A percentile compares a stretch with the other conserved stretches of the same genome.
Evolutionary conservation across 352 stramenopile species (phyloP).

Genomic region (Phytophthora ramorum): DNA sequence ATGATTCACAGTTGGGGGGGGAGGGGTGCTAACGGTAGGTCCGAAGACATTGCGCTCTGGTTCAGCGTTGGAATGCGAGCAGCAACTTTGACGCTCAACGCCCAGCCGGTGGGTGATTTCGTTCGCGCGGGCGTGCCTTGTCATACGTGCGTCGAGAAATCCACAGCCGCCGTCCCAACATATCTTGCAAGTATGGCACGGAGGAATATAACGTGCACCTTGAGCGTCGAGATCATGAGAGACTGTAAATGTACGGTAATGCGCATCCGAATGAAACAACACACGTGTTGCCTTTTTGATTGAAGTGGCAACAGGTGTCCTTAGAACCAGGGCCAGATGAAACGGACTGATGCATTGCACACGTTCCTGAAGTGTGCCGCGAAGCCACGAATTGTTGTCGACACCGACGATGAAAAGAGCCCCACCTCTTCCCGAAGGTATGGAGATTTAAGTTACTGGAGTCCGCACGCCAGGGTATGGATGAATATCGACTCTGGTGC

Average conservation of each 20-base stretch:
- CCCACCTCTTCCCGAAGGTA: not conserved
- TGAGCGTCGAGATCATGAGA: not conserved
- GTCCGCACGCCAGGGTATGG: too few species aligned
- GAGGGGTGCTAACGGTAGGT: too few species aligned
- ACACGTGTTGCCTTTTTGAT: not conserved
- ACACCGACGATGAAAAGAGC: not conserved
- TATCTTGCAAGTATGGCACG: not conserved
- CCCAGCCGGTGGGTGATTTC: conserved; percentile 2
- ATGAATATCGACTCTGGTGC: too few species aligned
- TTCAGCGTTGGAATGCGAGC: not conserved
- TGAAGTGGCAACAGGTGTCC: conserved; percentile 19
- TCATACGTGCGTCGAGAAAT: conserved; percentile 2
- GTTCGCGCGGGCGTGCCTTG: conserved; percentile 2
- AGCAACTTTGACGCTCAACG: not conserved
- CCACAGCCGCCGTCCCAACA: conserved; percentile 5
- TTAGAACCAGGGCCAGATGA: conserved; percentile 1
- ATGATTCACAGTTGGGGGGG: too few species aligned
- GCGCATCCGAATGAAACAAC: not conserved
- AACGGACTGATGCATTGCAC: not conserved
- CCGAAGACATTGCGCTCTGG: too few species aligned
- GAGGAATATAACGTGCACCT: not conserved
- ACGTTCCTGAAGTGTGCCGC: not conserved
- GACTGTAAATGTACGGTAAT: not conserved
- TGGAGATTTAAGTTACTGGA: too few species aligned
- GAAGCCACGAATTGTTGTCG: too few species aligned